These are phyloP conservation scores for Cutaneotrichosporon dermatis DNA, from an alignment of 1,284 basidiomycete genomes.

Conservation along the genomic window DNA sequence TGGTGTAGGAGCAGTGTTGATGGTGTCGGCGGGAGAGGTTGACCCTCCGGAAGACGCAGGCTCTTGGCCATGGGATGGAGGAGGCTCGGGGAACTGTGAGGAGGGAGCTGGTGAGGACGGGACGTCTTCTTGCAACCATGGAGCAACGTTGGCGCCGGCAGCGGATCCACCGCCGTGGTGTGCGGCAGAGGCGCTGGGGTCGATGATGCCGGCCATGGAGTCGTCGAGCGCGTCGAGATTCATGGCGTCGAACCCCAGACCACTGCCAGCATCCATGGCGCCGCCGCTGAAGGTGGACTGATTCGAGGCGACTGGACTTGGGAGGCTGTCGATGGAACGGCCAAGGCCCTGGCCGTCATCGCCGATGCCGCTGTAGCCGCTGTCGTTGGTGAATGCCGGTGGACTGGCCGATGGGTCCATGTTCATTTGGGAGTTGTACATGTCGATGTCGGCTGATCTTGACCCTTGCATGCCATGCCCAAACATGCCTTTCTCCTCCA, in stretches of 20 bases:
- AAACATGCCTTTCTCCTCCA: conserved; percentile 1
- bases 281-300: conserved; percentile 27
- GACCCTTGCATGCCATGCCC: background rate
- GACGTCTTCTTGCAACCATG: conserved; percentile 42
- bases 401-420: background rate
- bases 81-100: no score
- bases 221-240: conserved; percentile 20
- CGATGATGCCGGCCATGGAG: conserved; percentile 40
- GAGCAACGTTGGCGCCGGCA: conserved; percentile 39
- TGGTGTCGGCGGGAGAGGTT: no score
- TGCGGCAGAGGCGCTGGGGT: conserved; percentile 23
- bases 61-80: no score
- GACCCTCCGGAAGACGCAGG: no score
- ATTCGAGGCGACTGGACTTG: background rate
- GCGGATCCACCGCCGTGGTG: background rate
- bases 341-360: conserved; percentile 1
- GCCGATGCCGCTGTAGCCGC: background rate
- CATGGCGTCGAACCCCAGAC: conserved; percentile 28
- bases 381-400: no score
- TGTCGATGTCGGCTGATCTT: background rate
- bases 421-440: background rate
- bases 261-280: conserved; percentile 10
- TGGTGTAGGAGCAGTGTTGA: background rate
- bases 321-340: background rate
- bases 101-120: background rate